Percentiles rank a stretch among this genome's conserved stretches.
Conservation (phyloP, 1,139 yeast species). For the Candida sojae region DNA sequence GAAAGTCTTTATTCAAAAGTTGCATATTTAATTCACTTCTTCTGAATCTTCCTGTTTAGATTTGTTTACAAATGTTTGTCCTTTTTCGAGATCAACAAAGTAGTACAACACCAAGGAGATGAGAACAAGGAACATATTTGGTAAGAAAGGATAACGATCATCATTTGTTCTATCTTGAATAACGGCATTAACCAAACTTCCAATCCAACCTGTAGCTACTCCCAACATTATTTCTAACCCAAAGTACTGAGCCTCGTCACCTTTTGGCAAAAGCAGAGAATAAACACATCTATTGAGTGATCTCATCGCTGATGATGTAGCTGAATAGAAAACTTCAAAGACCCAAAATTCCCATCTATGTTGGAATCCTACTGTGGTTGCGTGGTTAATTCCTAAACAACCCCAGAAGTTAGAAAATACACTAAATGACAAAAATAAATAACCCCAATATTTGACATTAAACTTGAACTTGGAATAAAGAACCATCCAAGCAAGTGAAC, state of each 20-base stretch:
- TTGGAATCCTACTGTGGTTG: constrained; percentile 38
- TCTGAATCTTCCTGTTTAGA: not conserved
- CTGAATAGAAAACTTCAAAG: constrained; percentile 39
- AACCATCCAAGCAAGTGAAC: constrained; percentile 42
- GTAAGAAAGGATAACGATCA: constrained; percentile 40
- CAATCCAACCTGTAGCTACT: constrained; percentile 48
- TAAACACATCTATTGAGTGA: constrained; percentile 40
- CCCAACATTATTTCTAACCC: constrained; percentile 47
- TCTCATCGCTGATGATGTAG: constrained; percentile 38
- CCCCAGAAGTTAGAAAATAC: constrained; percentile 45
- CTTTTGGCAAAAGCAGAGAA: constrained; percentile 42
- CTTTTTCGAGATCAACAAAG: constrained; percentile 34
- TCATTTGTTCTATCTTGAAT: constrained; percentile 45
- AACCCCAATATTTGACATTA: constrained; percentile 38
- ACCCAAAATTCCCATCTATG: constrained; percentile 49
- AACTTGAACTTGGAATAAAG: constrained; percentile 27
- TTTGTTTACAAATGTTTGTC: constrained; percentile 27
- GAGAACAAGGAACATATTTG: constrained; percentile 33
- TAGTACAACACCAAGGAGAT: constrained; percentile 26
- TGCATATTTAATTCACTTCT: not conserved
- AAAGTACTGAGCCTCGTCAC: constrained; percentile 47
- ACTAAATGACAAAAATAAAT: constrained; percentile 30
- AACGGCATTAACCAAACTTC: constrained; percentile 39
- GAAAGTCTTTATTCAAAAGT: too few species aligned
- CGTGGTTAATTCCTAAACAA: constrained; percentile 34